Conservation (phyloP, 495 filamentous ascomycete species). For the Corynascus novoguineensis region DNA sequence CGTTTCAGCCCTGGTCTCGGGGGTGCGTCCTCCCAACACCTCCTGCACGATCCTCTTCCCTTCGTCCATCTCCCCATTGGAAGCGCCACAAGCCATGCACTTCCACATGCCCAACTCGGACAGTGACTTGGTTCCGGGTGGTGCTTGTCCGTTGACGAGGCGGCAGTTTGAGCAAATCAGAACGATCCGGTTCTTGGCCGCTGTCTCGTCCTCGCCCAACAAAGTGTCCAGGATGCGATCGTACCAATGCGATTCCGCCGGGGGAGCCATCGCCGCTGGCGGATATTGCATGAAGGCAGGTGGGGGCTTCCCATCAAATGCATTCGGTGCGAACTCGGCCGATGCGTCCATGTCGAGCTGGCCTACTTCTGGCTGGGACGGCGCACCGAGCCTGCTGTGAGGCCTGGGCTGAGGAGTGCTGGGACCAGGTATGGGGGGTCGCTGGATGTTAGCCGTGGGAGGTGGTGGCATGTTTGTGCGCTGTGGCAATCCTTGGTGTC, state of each 20-base stretch:
- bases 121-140: constrained; percentile 71
- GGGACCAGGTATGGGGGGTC: constrained; percentile 18
- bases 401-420: constrained; percentile 16
- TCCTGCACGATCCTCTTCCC: constrained; percentile 55
- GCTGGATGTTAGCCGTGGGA: constrained; percentile 79
- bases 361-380: constrained; percentile 11
- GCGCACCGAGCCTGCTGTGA: constrained; percentile 22
- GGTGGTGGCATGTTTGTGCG: constrained; percentile 65
- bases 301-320: constrained; percentile 43
- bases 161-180: constrained; percentile 79
- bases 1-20: constrained; percentile 6
- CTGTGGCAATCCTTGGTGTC: constrained; percentile 19
- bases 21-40: constrained; percentile 30
- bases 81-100: constrained; percentile 76
- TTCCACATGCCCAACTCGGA: constrained; percentile 85
- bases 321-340: constrained; percentile 56
- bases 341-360: constrained; percentile 27
- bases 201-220: constrained; percentile 90
- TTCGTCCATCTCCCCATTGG: constrained; percentile 73
- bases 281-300: constrained; percentile 37
- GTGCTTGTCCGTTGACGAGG: constrained; percentile 93
- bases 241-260: constrained; percentile 70
- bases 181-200: constrained; percentile 82
- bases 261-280: constrained; percentile 34
- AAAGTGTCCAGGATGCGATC: constrained; percentile 88